Evolutionary conservation across 108 stramenopile species (phyloP), one percentile per base, ranked within the genome.

Genomic region (Cyclotella kingstonii): DNA sequence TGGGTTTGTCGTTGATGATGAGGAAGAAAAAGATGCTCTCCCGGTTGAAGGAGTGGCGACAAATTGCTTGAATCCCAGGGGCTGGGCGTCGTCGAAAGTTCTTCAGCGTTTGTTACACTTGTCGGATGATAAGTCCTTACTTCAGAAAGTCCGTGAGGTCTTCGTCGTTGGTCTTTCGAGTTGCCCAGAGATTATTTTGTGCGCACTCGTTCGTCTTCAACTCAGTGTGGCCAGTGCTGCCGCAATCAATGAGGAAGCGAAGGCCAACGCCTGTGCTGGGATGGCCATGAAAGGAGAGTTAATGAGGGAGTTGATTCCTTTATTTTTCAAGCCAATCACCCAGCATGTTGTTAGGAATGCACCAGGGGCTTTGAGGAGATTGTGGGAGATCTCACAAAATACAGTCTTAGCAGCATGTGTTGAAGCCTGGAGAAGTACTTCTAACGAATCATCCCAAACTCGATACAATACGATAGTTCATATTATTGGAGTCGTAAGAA

Each of bases 291-390:
- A 89, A 69, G 78, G 76, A 41, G 96, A 97, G 59, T 56, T 95
- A 54, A 95, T 97, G 90, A 60, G 87, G 38, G 88, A 92, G 54
- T 81, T 97, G 51, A 92, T 95, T 54, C 94, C 94, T 0, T 55
- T 94, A 14, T 95, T 95, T 73, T 97, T 97, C 69, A 77, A 84
- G 55, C 95, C 96, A 36, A 67, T 80, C 57, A 49, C 70, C 18
- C 77, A 78, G 7, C 80, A 79, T 18, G 68, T 83, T 4, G 92
- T 86, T 1, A 79, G 85, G 54, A 86, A 94, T 72, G 76, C 62
- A 30, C 83, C 87, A 23, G 82, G 85, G 9, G 93, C 94, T 17
- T 74, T 95, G 27, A 77, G 89, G 8, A 73, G 94, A 30, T 76
- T 97, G 28, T 95, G 93, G 79, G 78, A 71, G 8, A 91, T 95